Percentiles rank a stretch among this genome's conserved stretches.
phyloP scores from a whole-genome alignment of 2,329 filamentous ascomycete genomes.

The Verticillium nonalfalfae region DNA sequence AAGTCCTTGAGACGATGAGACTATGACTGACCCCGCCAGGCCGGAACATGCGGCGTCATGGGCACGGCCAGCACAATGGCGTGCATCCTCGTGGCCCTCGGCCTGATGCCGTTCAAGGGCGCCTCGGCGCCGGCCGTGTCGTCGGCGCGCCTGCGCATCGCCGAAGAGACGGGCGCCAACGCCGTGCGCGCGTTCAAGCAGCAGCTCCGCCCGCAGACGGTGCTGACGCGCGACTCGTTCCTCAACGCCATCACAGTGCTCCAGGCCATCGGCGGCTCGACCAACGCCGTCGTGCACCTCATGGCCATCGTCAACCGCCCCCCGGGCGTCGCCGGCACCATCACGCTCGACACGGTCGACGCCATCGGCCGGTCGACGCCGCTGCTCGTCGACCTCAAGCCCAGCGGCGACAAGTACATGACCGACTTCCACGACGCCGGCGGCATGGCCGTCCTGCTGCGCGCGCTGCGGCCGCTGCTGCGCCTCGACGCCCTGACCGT shows the following conservation, averaged over 20 bases:
- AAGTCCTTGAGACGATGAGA: neutral
- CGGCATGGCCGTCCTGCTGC: conserved; percentile 76
- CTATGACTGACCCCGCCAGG: conserved; percentile 22
- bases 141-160: conserved; percentile 74
- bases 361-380: conserved; percentile 72
- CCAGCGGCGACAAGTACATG: conserved; percentile 81
- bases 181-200: conserved; percentile 62
- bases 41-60: conserved; percentile 85
- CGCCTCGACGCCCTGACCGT: conserved; percentile 73
- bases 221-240: conserved; percentile 71
- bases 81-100: conserved; percentile 74
- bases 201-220: conserved; percentile 60
- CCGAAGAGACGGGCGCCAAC: conserved; percentile 62
- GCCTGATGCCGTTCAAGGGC: conserved; percentile 71
- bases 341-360: conserved; percentile 76
- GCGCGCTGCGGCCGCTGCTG: conserved; percentile 68
- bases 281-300: conserved; percentile 81
- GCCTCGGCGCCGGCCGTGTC: conserved; percentile 75
- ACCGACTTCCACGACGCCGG: conserved; percentile 86
- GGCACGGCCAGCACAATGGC: conserved; percentile 90
- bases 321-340: conserved; percentile 53
- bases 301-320: conserved; percentile 74
- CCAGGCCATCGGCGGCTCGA: conserved; percentile 79
- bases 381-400: conserved; percentile 79
- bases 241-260: conserved; percentile 82